Base-by-base conservation (phyloP, 176 grass and related monocot genomes). In the Carex pumila region DNA sequence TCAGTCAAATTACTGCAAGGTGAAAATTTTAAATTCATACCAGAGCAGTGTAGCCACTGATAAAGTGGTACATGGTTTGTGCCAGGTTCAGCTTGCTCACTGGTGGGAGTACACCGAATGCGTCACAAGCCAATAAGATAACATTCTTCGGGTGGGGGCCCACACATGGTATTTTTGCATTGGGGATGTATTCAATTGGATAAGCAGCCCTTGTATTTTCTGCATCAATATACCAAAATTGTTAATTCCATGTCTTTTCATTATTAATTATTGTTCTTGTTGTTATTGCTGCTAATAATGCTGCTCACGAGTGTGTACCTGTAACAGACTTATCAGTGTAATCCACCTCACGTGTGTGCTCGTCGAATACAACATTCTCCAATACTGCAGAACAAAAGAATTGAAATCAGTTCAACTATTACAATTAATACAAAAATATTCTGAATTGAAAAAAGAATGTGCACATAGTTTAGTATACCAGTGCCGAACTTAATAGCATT, bases 11-110 rank as follows among this genome's bases (percentile, higher is more conserved):
- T 71, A 73, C 18, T 68, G 32, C 45, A 84, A 56, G 13, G 9
- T 25, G 18, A 72, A 60, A 21, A 63, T 17, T 50, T 13, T 13
- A 25, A 65, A 41, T 25, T 13, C 21, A 70, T 85, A 97, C 91
- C 61, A 99, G 83, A 73, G 96, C 96, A 62, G 96, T 99, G 89
- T 99, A 99, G 75, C 96, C 96, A 62, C 96, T 99, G 71, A 99
- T 99, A 91, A 99, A 99, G 58, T 99, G 96, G 85, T 99, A 99
- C 96, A 99, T 99, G 72, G 96, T 99, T 87, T 99, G 96, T 14
- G 93, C 80, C 18, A 99, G 88, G 85, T 84, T 95, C 12, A 99
- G 88, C 81, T 99, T 99, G 96, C 96, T 95, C 15, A 99, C 91
- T 0, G 96, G 96, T 58, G 96, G 96, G 79, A 99, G 96, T 32